phyloP scores from a whole-genome alignment of 73 alveolate species.

The Paramecium sonneborni region DNA sequence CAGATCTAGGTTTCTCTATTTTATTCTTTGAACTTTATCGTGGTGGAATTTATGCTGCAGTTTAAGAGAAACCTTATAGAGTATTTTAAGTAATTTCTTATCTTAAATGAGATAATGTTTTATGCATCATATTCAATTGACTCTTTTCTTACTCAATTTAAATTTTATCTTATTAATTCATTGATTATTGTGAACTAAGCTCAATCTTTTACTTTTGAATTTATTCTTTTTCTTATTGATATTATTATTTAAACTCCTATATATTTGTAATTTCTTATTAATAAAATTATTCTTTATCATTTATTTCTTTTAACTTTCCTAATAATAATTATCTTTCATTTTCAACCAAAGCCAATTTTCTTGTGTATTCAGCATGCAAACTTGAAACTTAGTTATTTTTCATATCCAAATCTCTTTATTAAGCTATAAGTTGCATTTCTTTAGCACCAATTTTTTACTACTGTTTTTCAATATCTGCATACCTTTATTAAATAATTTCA shows the following conservation, averaged over 20 bases:
- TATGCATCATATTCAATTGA: conserved; percentile 47
- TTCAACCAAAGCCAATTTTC: neutral
- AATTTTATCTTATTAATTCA: neutral
- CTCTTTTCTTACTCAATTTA: conserved; percentile 23
- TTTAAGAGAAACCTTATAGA: neutral
- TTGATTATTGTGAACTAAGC: neutral
- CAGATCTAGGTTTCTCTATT: conserved; percentile 21
- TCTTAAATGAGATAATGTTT: conserved; percentile 49
- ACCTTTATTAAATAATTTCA: conserved; percentile 23
- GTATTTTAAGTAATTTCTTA: conserved; percentile 3
- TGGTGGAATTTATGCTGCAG: neutral
- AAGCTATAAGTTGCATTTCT: neutral
- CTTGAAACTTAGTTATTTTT: neutral
- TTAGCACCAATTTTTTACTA: neutral
- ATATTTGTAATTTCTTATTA: neutral
- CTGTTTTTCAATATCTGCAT: conserved; percentile 14
- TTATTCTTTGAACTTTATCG: neutral
- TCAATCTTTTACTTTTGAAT: conserved; percentile 20
- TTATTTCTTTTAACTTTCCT: neutral
- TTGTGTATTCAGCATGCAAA: conserved; percentile 31
- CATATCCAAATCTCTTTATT: conserved; percentile 46
- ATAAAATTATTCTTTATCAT: neutral
- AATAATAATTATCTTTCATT: conserved; percentile 5
- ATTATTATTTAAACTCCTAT: neutral
- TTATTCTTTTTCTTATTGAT: neutral